Evolutionary conservation across 345 rosid species (phyloP), one percentile per base, ranked within the genome.

Genomic region (Hibiscus syriacus): DNA sequence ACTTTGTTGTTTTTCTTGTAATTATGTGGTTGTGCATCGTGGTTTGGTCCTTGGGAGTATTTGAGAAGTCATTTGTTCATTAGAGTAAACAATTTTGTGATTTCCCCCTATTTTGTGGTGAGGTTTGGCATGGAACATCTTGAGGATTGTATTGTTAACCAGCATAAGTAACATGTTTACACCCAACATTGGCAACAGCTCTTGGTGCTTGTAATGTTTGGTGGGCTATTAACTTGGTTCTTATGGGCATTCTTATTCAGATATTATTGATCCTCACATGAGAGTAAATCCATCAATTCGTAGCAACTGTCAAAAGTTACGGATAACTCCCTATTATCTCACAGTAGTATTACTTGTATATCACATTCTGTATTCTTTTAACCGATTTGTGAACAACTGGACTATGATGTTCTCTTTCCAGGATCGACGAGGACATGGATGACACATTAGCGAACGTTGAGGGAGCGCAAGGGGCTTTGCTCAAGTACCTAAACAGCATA

Each of bases 401-500:
- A 8, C 3, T 8, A 1, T 32, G 63, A 7, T 57, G 63, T n/a
- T 30, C 17, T 8, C 6, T 30, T 57, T 32, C n/a, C 63, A 57
- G 63, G 63, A 57, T 57, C 7, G 63, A 57, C n/a, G 63, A 19
- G n/a, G n/a, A n/a, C n/a, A n/a, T n/a, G n/a, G n/a, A n/a, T n/a
- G n/a, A n/a, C n/a, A n/a, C n/a, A n/a, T n/a, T 57, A n/a, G 63
- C 25, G 3, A 57, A 57, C 11, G 63, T 57, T 19, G 63, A 57
- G 13, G 63, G 63, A 30, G 63, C 63, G 0, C 63, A 57, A 5
- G 63, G 63, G 32, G 41, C 39, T n/a, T 32, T 57, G 25, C 63
- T 57, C 23, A 57, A 57, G 63, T 57, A 57, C 63, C 43, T 57
- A 57, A 57, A 57, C 63, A 32, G 43, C 25, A 32, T 57, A 57